Conservation (phyloP, 1,284 basidiomycete species). For the Austropuccinia psidii region DNA sequence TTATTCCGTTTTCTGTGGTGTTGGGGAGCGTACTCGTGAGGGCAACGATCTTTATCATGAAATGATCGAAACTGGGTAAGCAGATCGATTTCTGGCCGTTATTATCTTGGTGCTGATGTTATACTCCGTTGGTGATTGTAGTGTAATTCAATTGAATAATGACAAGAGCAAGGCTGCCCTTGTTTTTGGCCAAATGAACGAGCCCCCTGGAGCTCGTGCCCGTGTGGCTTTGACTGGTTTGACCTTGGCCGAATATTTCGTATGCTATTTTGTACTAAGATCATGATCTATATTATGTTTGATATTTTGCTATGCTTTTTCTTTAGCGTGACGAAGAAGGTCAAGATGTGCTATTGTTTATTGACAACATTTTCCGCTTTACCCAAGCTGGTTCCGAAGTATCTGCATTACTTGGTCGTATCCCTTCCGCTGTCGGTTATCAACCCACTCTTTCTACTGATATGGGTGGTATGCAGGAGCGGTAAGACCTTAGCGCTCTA, state of each 20-base stretch:
- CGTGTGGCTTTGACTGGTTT: constrained; percentile 98
- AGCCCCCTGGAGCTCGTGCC: constrained; percentile 99
- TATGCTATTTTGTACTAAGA: background rate
- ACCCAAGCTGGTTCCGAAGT: constrained; percentile 99
- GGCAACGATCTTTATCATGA: constrained; percentile 62
- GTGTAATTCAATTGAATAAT: constrained; percentile 77
- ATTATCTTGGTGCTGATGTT: background rate
- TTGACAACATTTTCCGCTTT: constrained; percentile 99
- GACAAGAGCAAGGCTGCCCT: constrained; percentile 87
- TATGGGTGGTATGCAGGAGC: constrained; percentile 96
- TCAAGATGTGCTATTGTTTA: constrained; percentile 99
- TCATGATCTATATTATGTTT: background rate
- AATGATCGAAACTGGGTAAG: constrained; percentile 21
- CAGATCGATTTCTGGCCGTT: background rate
- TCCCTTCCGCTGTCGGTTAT: constrained; percentile 99
- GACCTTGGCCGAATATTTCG: constrained; percentile 99
- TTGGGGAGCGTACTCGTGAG: constrained; percentile 99
- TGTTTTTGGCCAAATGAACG: constrained; percentile 99
- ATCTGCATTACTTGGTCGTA: constrained; percentile 98
- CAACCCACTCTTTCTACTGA: constrained; percentile 98
- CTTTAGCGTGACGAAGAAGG: constrained; percentile 87
- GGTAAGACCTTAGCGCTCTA: no score
- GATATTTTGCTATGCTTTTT: background rate
- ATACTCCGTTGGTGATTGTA: constrained; percentile 65
- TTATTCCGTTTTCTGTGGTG: constrained; percentile 99